Conservation (phyloP, 176 grass and related monocot species). For the Guadua angustifolia region DNA sequence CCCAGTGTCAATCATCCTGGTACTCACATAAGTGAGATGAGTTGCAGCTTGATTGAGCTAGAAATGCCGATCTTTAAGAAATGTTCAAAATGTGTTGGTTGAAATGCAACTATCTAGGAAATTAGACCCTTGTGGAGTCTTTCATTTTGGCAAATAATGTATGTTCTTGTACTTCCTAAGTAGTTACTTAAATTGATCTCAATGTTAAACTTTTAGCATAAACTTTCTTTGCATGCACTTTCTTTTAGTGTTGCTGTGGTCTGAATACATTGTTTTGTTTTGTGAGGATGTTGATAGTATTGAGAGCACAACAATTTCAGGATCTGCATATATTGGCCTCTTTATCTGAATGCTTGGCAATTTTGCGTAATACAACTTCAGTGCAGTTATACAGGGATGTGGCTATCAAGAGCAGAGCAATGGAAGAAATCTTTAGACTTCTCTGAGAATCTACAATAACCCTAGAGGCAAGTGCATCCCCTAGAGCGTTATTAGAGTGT, state of each 20-base stretch:
- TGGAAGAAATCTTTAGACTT: conserved; percentile 68
- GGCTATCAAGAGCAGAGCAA: conserved; percentile 50
- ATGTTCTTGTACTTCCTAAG: neutral
- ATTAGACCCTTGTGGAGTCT: neutral
- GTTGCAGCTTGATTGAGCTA: conserved; percentile 12
- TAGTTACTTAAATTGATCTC: neutral
- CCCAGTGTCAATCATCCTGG: neutral
- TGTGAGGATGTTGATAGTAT: conserved; percentile 52
- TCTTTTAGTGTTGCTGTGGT: neutral
- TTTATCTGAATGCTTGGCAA: conserved; percentile 83
- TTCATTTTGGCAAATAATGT: neutral
- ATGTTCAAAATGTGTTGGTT: neutral
- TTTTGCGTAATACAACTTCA: conserved; percentile 59
- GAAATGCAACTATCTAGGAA: conserved; percentile 22
- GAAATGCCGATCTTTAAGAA: neutral
- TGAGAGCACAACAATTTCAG: conserved; percentile 26
- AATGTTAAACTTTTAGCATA: neutral
- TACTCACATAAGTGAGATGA: neutral
- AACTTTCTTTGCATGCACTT: conserved; percentile 23
- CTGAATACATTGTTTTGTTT: conserved; percentile 36
- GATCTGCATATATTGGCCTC: conserved; percentile 63
- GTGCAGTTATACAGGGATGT: conserved; percentile 63
- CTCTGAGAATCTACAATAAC: conserved; percentile 54
- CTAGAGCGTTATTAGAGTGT: too few species aligned
- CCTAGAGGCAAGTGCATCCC: conserved; percentile 62